Base-by-base conservation (phyloP, 176 grass and related monocot species). In the Phoenix dactylifera region DNA sequence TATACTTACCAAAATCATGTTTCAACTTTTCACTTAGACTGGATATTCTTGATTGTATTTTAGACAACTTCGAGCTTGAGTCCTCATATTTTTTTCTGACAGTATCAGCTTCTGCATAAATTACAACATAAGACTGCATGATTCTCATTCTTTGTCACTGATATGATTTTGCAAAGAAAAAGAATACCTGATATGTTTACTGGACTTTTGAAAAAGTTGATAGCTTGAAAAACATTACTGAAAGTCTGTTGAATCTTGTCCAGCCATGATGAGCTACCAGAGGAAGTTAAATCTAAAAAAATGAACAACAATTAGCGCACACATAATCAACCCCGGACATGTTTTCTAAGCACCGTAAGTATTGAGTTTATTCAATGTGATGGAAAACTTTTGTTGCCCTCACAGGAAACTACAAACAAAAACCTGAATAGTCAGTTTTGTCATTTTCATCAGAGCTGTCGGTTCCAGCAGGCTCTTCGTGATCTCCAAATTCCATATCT, bases 61-160 rank as follows among this genome's bases (percentile, higher is more conserved):
- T 98, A 58, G 84, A 92, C 58, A 92, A 69, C 76, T 98, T 98
- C 67, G 93, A 86, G 72, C 63, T 88, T 18, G 85, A 74, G 81
- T 98, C 79, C 62, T 98, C 87, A 76, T 98, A 98, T 72, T 98
- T 87, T 76, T 89, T 92, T 58, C 72, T 79, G 60, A 98, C 79
- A 72, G 44, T 72, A 50, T 84, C 80, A 78, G 87, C 78, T 70
- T 89, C 93, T 98, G 71, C 60, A 73, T 71, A 80, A 52, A 61
- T 69, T 3, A 77, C 75, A 65, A 15, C 14, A 44, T 32, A 52
- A 54, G 51, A 72, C 71, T 58, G 69, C 18, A 54, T 20, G 4
- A 71, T 28, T 69, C 4, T 56, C 22, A 20, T 50, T 44, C 7
- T 44, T 32, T 68, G 35, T 59, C 6, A 60, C 49, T 7, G 35